Conservation (phyloP, 768 basidiomycete species). For the Trametes coccinea region DNA sequence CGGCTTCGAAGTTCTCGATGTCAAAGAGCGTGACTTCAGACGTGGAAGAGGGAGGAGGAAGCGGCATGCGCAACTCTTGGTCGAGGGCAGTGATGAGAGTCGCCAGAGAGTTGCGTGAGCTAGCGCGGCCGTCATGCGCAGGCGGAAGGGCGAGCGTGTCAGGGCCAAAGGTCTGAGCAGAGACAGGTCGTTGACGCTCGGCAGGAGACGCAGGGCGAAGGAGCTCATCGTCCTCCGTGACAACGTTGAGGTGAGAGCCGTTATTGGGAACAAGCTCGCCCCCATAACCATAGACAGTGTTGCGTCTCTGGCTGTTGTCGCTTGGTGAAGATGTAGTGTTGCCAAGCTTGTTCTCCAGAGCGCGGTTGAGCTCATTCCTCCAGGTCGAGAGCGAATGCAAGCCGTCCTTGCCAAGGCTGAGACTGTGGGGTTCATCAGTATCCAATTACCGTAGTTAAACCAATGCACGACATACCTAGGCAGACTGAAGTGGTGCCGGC, state of each 20-base stretch:
- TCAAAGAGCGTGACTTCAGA: conserved; percentile 67
- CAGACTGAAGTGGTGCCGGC: conserved; percentile 64
- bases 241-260: conserved; percentile 35
- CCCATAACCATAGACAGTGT: conserved; percentile 38
- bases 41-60: conserved; percentile 51
- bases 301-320: conserved; percentile 46
- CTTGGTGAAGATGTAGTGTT: conserved; percentile 38
- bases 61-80: conserved; percentile 29
- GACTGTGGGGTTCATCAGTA: conserved; percentile 38
- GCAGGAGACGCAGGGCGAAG: conserved; percentile 23
- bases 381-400: conserved; percentile 50
- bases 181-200: conserved; percentile 12
- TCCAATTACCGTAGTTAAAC: neutral
- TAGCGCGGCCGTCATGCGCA: conserved; percentile 49
- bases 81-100: conserved; percentile 40
- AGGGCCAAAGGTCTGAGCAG: conserved; percentile 29
- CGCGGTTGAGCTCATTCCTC: conserved; percentile 55
- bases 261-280: conserved; percentile 23
- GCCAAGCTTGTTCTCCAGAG: conserved; percentile 46
- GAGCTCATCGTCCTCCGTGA: conserved; percentile 44
- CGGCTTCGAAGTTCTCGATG: conserved; percentile 26
- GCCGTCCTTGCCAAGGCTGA: conserved; percentile 63
- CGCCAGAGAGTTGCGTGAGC: conserved; percentile 52
- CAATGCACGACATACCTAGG: conserved; percentile 48
- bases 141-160: conserved; percentile 46